Conservation (phyloP, 1,139 yeast genomes). For the Nematodospora anomalae region DNA sequence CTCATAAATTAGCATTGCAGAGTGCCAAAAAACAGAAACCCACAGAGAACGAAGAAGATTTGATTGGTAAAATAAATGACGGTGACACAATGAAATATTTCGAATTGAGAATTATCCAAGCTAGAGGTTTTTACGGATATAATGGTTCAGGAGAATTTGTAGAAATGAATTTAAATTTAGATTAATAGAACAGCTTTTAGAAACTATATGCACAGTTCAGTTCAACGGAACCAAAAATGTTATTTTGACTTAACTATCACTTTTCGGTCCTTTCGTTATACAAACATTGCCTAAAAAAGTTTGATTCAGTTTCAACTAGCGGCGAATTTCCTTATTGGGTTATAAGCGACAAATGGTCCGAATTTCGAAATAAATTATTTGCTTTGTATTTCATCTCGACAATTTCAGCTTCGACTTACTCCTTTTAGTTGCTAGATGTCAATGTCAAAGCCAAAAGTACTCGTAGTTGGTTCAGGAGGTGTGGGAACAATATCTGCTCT, state of each 20-base stretch:
- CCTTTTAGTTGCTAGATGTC: too few species aligned
- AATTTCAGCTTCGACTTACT: too few species aligned
- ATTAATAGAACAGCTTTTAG: too few species aligned
- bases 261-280: too few species aligned
- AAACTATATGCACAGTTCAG: too few species aligned
- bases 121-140: constrained; percentile 30
- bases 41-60: constrained; percentile 5
- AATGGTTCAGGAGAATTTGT: constrained; percentile 24
- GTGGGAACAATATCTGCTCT: constrained; percentile 73
- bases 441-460: constrained; percentile 30
- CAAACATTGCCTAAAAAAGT: too few species aligned
- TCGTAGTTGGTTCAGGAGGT: constrained; percentile 50
- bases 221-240: too few species aligned
- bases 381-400: too few species aligned
- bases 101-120: constrained; percentile 42
- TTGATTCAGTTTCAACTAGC: too few species aligned
- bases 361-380: too few species aligned
- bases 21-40: constrained; percentile 14
- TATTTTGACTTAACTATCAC: too few species aligned
- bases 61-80: constrained; percentile 36
- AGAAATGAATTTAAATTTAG: constrained; percentile 9
- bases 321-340: neutral
- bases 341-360: neutral
- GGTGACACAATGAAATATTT: constrained; percentile 40
- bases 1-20: constrained; percentile 29